Conservation (phyloP, 176 grass and related monocot species). For the Oryza brachyantha region DNA sequence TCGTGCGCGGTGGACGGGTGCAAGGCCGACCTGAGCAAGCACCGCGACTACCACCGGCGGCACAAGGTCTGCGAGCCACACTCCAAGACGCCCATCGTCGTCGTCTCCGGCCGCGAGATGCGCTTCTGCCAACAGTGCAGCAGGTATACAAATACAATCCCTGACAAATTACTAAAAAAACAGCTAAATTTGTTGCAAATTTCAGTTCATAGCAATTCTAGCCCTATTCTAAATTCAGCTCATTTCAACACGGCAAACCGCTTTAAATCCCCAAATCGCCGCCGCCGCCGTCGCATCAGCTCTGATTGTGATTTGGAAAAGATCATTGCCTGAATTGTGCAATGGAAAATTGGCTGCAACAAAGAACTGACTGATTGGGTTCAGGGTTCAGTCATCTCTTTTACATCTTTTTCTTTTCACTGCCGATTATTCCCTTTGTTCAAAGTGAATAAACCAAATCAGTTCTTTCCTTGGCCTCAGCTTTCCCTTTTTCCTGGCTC, state of each 20-base stretch:
- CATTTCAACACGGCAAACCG: not conserved
- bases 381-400: slow-evolving; percentile 19
- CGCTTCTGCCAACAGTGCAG: slow-evolving; percentile 99
- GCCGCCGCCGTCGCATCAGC: not conserved
- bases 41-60: slow-evolving; percentile 92
- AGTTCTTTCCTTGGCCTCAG: slow-evolving; percentile 27
- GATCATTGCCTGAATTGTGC: slow-evolving; percentile 12
- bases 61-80: slow-evolving; percentile 98
- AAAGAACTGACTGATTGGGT: slow-evolving; percentile 1
- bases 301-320: not conserved
- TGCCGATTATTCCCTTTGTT: slow-evolving; percentile 48
- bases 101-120: slow-evolving; percentile 77
- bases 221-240: not conserved
- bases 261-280: not conserved
- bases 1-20: slow-evolving; percentile 87
- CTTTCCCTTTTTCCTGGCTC: slow-evolving; percentile 22
- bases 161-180: not conserved
- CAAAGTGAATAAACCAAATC: slow-evolving; percentile 39
- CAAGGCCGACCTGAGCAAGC: slow-evolving; percentile 78
- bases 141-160: slow-evolving; percentile 47
- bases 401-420: slow-evolving; percentile 25
- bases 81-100: slow-evolving; percentile 84
- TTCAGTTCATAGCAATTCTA: not conserved
- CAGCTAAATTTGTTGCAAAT: not conserved
- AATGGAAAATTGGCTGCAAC: not conserved